These are phyloP conservation scores for Guadua angustifolia DNA, from an alignment of 176 grass and related monocot species.

Conservation along the genomic window DNA sequence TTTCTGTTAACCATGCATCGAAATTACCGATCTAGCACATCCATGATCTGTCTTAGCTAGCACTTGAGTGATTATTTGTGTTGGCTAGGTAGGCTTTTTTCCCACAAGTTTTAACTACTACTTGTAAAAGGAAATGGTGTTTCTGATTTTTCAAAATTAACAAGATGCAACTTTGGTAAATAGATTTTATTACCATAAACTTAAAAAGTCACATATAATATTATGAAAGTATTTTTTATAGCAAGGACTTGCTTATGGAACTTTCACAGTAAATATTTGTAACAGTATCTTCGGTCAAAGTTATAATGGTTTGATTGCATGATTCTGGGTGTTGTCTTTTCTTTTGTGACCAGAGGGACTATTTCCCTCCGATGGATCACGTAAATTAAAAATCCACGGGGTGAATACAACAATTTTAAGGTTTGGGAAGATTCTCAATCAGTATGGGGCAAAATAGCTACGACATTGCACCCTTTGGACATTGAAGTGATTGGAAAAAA, in stretches of 20 bases:
- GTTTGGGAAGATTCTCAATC: slow-evolving; percentile 24
- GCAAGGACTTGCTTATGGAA: neutral
- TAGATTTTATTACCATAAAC: neutral
- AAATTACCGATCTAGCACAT: neutral
- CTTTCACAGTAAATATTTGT: neutral
- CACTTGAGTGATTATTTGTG: too few relatives aligned
- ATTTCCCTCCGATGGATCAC: neutral
- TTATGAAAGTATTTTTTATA: neutral
- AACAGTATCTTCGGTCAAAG: neutral
- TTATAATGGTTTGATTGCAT: neutral
- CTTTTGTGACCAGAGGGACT: neutral
- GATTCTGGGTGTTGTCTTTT: too few relatives aligned
- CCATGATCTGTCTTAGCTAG: slow-evolving; percentile 42
- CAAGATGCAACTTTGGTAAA: neutral
- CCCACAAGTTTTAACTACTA: neutral
- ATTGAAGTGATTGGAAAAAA: slow-evolving; percentile 48
- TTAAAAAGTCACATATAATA: neutral
- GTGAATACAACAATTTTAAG: neutral
- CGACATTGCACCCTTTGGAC: slow-evolving; percentile 47
- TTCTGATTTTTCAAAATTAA: neutral
- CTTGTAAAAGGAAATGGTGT: neutral
- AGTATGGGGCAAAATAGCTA: slow-evolving; percentile 37
- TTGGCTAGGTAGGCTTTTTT: neutral
- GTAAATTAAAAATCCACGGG: neutral
- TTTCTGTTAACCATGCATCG: neutral